phyloP scores from a whole-genome alignment of 2,329 filamentous ascomycete genomes.

The Fusarium armeniacum region DNA sequence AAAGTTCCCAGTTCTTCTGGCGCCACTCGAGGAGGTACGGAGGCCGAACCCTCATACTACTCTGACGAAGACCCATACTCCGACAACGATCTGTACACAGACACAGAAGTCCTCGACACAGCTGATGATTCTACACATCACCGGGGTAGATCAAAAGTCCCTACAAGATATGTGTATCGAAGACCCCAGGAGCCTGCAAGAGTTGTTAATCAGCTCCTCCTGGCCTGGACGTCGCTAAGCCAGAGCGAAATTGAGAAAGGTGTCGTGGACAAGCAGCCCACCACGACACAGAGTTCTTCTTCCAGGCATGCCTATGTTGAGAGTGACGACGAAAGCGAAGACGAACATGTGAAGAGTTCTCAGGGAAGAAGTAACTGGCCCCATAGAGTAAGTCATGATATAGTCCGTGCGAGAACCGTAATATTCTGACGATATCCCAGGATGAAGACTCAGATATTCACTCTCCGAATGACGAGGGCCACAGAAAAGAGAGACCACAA shows the following conservation, averaged over 20 bases:
- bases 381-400: background rate
- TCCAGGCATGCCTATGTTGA: background rate
- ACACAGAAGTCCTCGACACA: background rate
- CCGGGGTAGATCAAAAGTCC: background rate
- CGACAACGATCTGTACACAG: background rate
- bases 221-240: slow-evolving; percentile 32
- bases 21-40: background rate
- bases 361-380: background rate
- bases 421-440: background rate
- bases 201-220: slow-evolving; percentile 22
- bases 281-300: rapidly evolving
- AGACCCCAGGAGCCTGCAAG: slow-evolving; percentile 6
- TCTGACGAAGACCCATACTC: background rate
- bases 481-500: background rate
- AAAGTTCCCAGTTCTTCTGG: rapidly evolving
- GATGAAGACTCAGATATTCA: background rate
- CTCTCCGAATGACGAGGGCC: background rate
- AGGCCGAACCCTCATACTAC: background rate
- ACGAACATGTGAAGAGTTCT: background rate
- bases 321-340: background rate
- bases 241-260: slow-evolving; percentile 20
- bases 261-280: background rate
- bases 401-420: rapidly evolving
- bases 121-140: rapidly evolving
- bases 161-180: background rate